phyloP scores from a whole-genome alignment of 2,329 filamentous ascomycete genomes.

The Penicillium sp. region DNA sequence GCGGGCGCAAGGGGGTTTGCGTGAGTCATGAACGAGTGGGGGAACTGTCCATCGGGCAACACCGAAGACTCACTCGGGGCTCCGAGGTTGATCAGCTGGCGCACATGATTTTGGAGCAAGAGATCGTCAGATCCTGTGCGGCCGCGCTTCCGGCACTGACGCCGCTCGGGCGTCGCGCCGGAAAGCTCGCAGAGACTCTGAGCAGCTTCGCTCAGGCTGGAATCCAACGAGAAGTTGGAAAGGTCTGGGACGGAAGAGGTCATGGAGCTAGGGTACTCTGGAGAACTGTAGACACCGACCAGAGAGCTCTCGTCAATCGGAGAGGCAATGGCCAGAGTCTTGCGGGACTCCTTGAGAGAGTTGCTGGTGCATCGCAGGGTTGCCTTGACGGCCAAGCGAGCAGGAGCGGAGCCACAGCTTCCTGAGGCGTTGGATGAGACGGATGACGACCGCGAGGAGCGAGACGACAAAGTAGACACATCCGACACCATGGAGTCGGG shows the following conservation, averaged over 20 bases:
- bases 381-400: constrained; percentile 43
- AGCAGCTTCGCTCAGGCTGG: constrained; percentile 40
- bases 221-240: constrained; percentile 37
- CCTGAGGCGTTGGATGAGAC: constrained; percentile 47
- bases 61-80: constrained; percentile 28
- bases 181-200: constrained; percentile 46
- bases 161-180: constrained; percentile 31
- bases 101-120: constrained; percentile 41
- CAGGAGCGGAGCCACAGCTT: constrained; percentile 28
- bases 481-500: constrained; percentile 68
- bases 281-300: constrained; percentile 38
- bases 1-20: constrained; percentile 13
- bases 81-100: constrained; percentile 37
- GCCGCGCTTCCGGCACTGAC: constrained; percentile 42
- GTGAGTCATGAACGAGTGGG: constrained; percentile 36
- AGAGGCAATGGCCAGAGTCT: constrained; percentile 38
- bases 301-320: constrained; percentile 41
- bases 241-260: constrained; percentile 35
- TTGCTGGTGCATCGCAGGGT: constrained; percentile 43
- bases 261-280: constrained; percentile 31
- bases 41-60: constrained; percentile 34
- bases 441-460: constrained; percentile 55
- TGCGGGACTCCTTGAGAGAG: constrained; percentile 39
- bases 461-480: constrained; percentile 56
- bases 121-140: constrained; percentile 43